Conservation (phyloP, 768 basidiomycete genomes). For the Strobilomyces echinocephalus region DNA sequence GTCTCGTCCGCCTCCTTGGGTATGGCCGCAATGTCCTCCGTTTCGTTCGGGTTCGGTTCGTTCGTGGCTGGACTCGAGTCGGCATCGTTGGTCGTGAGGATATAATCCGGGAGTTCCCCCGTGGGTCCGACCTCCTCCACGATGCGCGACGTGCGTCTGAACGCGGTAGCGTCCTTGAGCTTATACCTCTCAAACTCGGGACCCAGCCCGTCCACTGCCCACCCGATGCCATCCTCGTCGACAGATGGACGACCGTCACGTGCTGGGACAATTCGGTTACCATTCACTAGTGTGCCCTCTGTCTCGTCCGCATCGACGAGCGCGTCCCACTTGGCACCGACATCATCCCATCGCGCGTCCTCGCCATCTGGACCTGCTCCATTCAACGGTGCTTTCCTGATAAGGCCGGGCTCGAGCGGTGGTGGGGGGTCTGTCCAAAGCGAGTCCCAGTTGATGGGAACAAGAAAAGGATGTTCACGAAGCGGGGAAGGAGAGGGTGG, state of each 20-base stretch:
- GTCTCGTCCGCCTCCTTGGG: slow-evolving; percentile 8
- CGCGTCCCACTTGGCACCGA: slow-evolving; percentile 52
- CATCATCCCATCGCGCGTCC: slow-evolving; percentile 44
- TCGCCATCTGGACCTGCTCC: slow-evolving; percentile 22
- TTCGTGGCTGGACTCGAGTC: not conserved
- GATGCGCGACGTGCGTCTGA: slow-evolving; percentile 23
- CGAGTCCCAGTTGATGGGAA: slow-evolving; percentile 51
- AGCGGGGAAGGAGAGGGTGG: slow-evolving; percentile 41
- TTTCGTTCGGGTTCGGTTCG: not conserved
- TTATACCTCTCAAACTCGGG: slow-evolving; percentile 27
- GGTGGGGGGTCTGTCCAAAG: slow-evolving; percentile 67
- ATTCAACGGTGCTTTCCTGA: slow-evolving; percentile 41
- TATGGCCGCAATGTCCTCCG: not conserved
- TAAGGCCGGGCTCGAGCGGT: slow-evolving; percentile 51
- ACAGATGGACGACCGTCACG: not conserved
- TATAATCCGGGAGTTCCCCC: slow-evolving; percentile 38
- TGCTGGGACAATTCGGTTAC: not conserved
- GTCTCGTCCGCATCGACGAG: slow-evolving; percentile 29
- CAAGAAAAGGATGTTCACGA: slow-evolving; percentile 60
- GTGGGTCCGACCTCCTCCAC: slow-evolving; percentile 40
- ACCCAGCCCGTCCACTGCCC: slow-evolving; percentile 47
- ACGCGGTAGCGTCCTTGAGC: slow-evolving; percentile 6
- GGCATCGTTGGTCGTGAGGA: slow-evolving; percentile 1
- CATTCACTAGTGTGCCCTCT: slow-evolving; percentile 4
- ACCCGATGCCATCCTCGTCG: slow-evolving; percentile 41